Conservation (phyloP, 164 flowering plant genomes). For the Warburgia ugandensis region DNA sequence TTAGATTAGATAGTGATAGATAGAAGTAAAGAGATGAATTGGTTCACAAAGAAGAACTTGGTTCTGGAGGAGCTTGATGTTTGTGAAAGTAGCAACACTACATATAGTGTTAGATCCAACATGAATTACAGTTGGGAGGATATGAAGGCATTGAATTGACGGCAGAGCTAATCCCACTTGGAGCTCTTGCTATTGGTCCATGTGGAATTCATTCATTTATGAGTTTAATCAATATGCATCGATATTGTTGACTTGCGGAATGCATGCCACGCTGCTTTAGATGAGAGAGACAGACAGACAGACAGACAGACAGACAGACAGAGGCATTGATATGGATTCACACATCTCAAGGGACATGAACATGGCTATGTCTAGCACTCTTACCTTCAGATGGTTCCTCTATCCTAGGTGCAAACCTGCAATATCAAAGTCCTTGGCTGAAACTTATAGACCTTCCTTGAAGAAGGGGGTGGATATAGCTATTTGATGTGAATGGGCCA, state of each 20-base stretch:
- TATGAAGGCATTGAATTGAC: background rate
- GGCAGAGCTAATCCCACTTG: no score
- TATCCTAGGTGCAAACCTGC: no score
- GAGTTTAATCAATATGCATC: background rate
- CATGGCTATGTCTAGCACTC: no score
- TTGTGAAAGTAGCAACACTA: background rate
- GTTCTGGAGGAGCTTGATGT: background rate
- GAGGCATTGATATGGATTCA: constrained; percentile 2
- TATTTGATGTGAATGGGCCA: no score
- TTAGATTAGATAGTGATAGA: background rate
- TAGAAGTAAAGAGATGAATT: constrained; percentile 1
- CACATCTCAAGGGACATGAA: constrained; percentile 4
- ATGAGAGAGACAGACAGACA: no score
- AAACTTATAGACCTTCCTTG: no score
- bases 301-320: no score
- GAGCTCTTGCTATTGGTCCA: no score
- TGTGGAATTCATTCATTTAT: background rate
- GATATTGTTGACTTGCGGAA: constrained; percentile 2
- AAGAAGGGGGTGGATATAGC: no score
- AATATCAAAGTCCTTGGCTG: no score
- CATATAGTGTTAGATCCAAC: background rate
- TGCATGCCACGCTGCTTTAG: background rate
- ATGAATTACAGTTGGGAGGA: background rate
- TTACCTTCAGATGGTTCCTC: no score
- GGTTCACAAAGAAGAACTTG: no score